Evolutionary conservation across 1,284 basidiomycete species (phyloP).

Genomic region (Agroathelia rolfsii): DNA sequence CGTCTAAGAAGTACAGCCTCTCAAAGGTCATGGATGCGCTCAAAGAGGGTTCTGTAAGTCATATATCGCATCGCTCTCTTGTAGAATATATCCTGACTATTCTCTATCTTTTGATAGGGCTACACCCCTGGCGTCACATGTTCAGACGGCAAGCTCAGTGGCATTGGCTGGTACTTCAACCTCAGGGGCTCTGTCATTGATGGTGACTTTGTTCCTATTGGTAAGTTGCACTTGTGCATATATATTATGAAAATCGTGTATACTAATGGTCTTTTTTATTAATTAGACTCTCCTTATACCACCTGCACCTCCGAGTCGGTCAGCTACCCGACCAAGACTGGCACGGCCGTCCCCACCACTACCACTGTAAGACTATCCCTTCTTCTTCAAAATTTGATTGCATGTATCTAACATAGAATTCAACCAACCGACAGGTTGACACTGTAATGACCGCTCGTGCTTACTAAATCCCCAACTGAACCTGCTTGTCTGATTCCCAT

Average conservation of each 20-base stretch:
- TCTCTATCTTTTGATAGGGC: conserved; percentile 11
- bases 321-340: conserved; percentile 11
- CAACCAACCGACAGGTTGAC: too few species aligned
- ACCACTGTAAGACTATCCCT: too few species aligned
- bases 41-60: conserved; percentile 14
- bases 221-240: conserved; percentile 11
- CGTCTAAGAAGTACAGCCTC: conserved; percentile 21
- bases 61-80: conserved; percentile 1
- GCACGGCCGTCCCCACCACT: conserved; percentile 10
- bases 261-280: conserved; percentile 1
- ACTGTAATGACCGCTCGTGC: too few species aligned
- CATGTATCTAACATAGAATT: too few species aligned
- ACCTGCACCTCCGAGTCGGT: conserved; percentile 35
- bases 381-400: too few species aligned
- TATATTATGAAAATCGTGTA: conserved; percentile 2
- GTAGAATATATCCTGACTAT: conserved; percentile 4
- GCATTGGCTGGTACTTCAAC: conserved; percentile 20
- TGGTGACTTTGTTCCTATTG: conserved; percentile 18
- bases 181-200: conserved; percentile 19
- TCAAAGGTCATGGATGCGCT: conserved; percentile 23
- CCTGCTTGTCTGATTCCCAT: too few species aligned
- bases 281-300: conserved; percentile 38
- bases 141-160: conserved; percentile 16
- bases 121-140: conserved; percentile 18
- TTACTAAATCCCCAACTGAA: too few species aligned